Base-by-base conservation (phyloP, 2,329 filamentous ascomycete genomes). In the Microcyclosporella mali region DNA sequence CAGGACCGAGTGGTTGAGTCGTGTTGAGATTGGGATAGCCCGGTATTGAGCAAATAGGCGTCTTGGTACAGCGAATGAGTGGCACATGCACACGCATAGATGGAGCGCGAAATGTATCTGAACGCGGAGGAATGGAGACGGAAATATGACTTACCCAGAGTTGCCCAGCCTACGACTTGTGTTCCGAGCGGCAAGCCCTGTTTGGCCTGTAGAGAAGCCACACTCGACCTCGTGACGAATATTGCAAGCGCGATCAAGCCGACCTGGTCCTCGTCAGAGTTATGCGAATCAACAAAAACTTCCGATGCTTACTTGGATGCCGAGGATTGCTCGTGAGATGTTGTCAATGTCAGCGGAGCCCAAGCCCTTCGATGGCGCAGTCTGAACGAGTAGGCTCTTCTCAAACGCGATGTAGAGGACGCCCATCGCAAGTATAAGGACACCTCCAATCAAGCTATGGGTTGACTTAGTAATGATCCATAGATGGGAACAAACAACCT, bases 131-230 rank as follows among this genome's bases (percentile, higher is more conserved):
- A 31, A 12, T 28, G 17, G 30, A 30, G n/a, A 40, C 27, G 40
- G 37, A 36, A 25, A 18, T 32, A 3, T 8, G 19, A 54, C 57
- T 54, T 74, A 85, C 85, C 70, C 32, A 95, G 65, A 16, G 89
- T 82, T 33, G 80, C 60, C 86, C 89, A 95, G 33, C 88, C 90
- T 15, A 94, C 77, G 2, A 88, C 70, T 64, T 95, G 87, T 54
- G 94, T 95, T 9, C 92, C 92, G 8, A 82, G 72, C 8, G 90
- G 90, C 33, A 98, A 71, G 6, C 92, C 92, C 51, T 81, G 70
- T 62, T 86, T 94, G 19, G 88, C 83, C 64, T 95, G 87, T 8
- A 98, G 66, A 16, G 88, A 94, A 42, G 83, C 67, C n/a, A 84
- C 80, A 60, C 87, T 95, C 2, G 87, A 94, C 34, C 82, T 78